Evolutionary conservation across 108 stramenopile species (phyloP), one percentile per base, ranked within the genome.

Genomic region (Epithemia pelagica): DNA sequence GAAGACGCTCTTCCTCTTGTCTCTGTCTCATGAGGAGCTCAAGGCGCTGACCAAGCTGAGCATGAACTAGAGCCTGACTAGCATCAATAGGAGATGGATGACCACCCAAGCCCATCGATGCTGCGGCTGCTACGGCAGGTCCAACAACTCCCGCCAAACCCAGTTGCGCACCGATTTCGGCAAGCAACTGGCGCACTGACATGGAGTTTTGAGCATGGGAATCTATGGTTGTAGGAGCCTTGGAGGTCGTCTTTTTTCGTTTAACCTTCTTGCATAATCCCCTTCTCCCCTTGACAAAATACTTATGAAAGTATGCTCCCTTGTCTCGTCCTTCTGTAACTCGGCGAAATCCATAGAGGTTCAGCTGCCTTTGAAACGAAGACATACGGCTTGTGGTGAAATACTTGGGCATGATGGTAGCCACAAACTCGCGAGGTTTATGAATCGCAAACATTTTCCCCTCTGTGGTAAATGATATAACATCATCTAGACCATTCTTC

Each of bases 291-390:
- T 83, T 75, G 32, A 90, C 68, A 62, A 90, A 90, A n/a, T 78
- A 72, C 54, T 87, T 86, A 68, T 92, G 86, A 58, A 85, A 89
- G 52, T 82, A 85, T 59, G 54, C 52, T 27, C 65, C 65, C 51
- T 54, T 66, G 54, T 66, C 65, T 23, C n/a, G 52, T n/a, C 86
- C 87, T 37, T 73, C 55, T 1, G 82, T 83, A 28, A 88, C 71
- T 46, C 82, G 74, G 24, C 62, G 22, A 65, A 89, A 89, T 3
- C 84, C 88, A 59, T 89, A 89, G 10, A 92, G 66, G 67, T 95
- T 92, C 28, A 54, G 64, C 77, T 96, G 93, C 23, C 95, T 66
- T 73, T 96, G 93, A 67, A 96, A 95, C 54, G 78, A 79, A 24
- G 88, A 79, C 64, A 86, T 72, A 62, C 82, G 85, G 64, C 84